Evolutionary conservation across 1,284 basidiomycete species (phyloP), one percentile per base, ranked within the genome.

Genomic region (Phenoliferia sp.): DNA sequence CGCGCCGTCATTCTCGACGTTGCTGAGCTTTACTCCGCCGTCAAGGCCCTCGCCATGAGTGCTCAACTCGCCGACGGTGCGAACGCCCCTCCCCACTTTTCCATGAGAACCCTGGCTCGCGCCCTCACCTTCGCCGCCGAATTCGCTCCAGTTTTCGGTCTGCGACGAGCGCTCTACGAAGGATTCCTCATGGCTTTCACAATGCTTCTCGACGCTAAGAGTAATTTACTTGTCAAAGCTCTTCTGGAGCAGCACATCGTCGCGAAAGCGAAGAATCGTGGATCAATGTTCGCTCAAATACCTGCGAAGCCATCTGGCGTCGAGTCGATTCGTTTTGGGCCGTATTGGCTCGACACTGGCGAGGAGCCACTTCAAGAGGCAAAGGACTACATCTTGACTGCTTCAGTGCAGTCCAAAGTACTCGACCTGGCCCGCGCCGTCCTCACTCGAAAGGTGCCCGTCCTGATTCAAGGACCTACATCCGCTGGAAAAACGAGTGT

Each of bases 401-500:
- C 94, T 1, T 99, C 95, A 0, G 96, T 99, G n/a, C 90, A 96
- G 79, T 85, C 85, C 70, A 99, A 99, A 80, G 84, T 99, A 29
- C 84, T 93, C 35, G 92, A 97, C 77, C 85, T 99, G 17, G 90
- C 95, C 1, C 86, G 96, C 34, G 94, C 97, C 69, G 87, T 97
- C 61, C 82, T 92, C 58, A 94, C 92, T 1, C 86, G 91, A 64
- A 86, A 89, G 68, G 97, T 94, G 76, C 96, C 96, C 6, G 90
- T 99, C 12, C 84, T 99, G 26, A 96, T 99, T 70, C 96, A 99
- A 81, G 96, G 96, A 3, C 96, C 96, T 0, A 99, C 96, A 0
- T 98, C 95, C 1, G 92, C 90, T 63, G 96, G 96, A 52, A 99
- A 99, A 82, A 99, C 96, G 1, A 95, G 92, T 77, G 91, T 96